Base-by-base conservation (phyloP, 495 filamentous ascomycete species). In the Penicillium bovifimosum region DNA sequence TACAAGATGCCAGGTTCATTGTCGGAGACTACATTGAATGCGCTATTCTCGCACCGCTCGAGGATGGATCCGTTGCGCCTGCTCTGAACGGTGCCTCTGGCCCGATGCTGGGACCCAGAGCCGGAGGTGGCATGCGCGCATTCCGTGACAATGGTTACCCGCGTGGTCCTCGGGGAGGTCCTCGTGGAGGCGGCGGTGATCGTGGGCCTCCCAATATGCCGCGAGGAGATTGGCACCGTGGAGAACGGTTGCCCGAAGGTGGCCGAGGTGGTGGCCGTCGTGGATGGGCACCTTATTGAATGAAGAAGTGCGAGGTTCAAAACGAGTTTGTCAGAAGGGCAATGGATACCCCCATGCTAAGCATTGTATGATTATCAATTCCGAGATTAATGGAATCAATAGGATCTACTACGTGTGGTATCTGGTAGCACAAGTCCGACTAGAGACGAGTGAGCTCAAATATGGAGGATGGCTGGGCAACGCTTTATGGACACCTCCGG, bases 21-120 rank as follows among this genome's bases (percentile, higher is more conserved):
- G 84, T 91, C 52, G 93, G 92, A 0, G 92, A 96, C 70, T 96
- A 85, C 63, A 78, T 97, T 18, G 82, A 83, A 50, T 89, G 86
- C 63, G 86, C 88, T 2, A 84, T 97, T 41, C 68, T 90, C 18
- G 83, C 86, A 38, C 89, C 92, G 13, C 67, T 84, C 62, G 71
- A 77, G 38, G 85, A 91, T 61, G 90, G 90, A 0, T 78, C 78
- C n/a, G 83, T 95, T 17, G 82, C 81, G 46, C 80, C 85, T 7
- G 64, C 77, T 9, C 72, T 68, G 13, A 54, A 55, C 54, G 44
- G 54, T 42, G 58, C 47, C 9, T 40, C 45, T 17, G 63, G 60
- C 13, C 58, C 63, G 5, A 45, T 55, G 1, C 34, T 54, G 41
- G 62, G 61, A 10, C 35, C 47, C 11, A 27, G 46, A 17, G 35